Evolutionary conservation across 1,284 basidiomycete species (phyloP).

Genomic region (Naganishia sp.): DNA sequence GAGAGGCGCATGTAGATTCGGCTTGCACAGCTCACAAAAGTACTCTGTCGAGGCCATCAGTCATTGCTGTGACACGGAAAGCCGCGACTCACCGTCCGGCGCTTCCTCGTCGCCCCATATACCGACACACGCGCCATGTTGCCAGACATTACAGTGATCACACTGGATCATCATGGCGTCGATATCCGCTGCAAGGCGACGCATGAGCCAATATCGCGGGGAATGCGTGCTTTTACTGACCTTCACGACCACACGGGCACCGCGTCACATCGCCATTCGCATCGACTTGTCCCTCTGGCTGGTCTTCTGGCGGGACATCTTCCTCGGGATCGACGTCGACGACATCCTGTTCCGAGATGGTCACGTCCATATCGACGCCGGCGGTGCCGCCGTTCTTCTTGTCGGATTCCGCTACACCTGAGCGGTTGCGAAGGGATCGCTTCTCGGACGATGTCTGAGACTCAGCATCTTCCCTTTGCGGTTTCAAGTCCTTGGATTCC

Average conservation of each 20-base stretch:
- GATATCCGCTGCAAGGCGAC: conserved; percentile 57
- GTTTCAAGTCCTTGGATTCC: conserved; percentile 3
- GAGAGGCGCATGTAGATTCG: conserved; percentile 77
- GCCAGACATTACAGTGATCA: conserved; percentile 96
- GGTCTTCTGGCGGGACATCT: conserved; percentile 46
- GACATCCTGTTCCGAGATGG: conserved; percentile 15
- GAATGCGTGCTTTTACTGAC: conserved; percentile 58
- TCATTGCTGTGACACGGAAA: background rate
- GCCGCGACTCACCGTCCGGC: conserved; percentile 65
- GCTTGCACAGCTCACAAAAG: conserved; percentile 90
- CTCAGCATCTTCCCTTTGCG: conserved; percentile 1
- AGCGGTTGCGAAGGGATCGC: conserved; percentile 14
- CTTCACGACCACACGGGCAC: conserved; percentile 87
- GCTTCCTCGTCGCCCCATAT: conserved; percentile 81
- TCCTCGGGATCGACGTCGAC: conserved; percentile 39
- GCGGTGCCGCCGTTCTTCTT: background rate
- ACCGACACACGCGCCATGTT: conserved; percentile 96
- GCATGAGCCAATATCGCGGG: background rate
- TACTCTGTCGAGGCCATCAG: conserved; percentile 56
- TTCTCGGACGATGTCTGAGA: conserved; percentile 6
- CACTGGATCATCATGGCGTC: conserved; percentile 94
- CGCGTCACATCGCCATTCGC: conserved; percentile 80
- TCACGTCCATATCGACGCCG: too few species aligned
- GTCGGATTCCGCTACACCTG: background rate
- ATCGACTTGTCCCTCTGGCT: conserved; percentile 62